These are phyloP conservation scores for Cladosporium austrohemisphaericum DNA, from an alignment of 2,329 filamentous ascomycete species.

Conservation along the genomic window DNA sequence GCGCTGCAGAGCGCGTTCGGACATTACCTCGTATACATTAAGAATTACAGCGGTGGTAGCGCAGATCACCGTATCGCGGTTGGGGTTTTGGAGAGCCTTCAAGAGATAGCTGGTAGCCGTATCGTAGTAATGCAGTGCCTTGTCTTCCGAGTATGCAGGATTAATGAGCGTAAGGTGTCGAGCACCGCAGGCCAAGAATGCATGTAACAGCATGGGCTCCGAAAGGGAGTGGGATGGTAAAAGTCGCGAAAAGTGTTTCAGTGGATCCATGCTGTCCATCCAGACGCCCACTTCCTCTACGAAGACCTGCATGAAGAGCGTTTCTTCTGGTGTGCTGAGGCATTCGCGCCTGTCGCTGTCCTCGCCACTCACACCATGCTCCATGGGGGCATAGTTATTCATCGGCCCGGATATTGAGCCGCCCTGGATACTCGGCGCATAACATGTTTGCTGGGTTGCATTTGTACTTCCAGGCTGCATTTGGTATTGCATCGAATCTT, in stretches of 20 bases:
- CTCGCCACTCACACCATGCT: neutral
- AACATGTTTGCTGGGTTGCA: conserved; percentile 24
- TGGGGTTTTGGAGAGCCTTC: conserved; percentile 73
- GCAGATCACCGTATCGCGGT: conserved; percentile 78
- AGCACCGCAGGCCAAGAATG: conserved; percentile 82
- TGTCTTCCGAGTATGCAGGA: conserved; percentile 67
- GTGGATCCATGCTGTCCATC: conserved; percentile 88
- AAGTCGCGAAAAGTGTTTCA: conserved; percentile 77
- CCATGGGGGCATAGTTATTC: conserved; percentile 1
- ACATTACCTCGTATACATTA: conserved; percentile 93
- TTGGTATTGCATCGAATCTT: conserved; percentile 27
- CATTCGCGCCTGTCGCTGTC: conserved; percentile 54
- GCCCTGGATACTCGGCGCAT: conserved; percentile 19
- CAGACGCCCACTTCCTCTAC: conserved; percentile 84
- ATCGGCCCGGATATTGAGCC: neutral
- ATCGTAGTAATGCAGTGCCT: conserved; percentile 79
- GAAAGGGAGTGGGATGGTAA: conserved; percentile 79
- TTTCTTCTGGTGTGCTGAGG: conserved; percentile 70
- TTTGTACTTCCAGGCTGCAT: conserved; percentile 21
- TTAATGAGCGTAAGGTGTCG: conserved; percentile 73
- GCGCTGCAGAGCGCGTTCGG: conserved; percentile 69
- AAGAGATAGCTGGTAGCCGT: conserved; percentile 76
- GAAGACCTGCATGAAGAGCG: conserved; percentile 88
- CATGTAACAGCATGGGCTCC: conserved; percentile 84
- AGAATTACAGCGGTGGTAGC: conserved; percentile 83